phyloP scores from a whole-genome alignment of 2,329 filamentous ascomycete species.

The Pseudocercospora pini-densiflorae region DNA sequence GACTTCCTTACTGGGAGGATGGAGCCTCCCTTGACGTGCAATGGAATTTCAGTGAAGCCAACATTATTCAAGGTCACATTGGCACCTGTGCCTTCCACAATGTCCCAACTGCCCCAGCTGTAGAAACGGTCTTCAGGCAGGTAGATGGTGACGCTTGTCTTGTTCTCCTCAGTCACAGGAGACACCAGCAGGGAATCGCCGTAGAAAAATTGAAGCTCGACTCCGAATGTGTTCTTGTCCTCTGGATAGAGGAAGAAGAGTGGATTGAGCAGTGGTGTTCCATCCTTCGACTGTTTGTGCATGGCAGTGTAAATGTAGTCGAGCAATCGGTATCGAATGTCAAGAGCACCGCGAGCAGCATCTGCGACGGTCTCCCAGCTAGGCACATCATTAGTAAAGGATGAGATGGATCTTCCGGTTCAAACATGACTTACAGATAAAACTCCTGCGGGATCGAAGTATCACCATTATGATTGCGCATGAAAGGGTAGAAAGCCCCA shows the following conservation, averaged over 20 bases:
- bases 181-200: slow-evolving; percentile 60
- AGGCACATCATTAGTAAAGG: background rate
- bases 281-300: slow-evolving; percentile 62
- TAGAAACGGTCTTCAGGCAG: slow-evolving; percentile 64
- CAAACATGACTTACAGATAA: slow-evolving; percentile 53
- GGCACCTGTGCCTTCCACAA: slow-evolving; percentile 52
- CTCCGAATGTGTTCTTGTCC: slow-evolving; percentile 57
- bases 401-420: background rate
- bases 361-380: slow-evolving; percentile 64
- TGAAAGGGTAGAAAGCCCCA: slow-evolving; percentile 77
- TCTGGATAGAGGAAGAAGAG: slow-evolving; percentile 72
- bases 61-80: slow-evolving; percentile 49
- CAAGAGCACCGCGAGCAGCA: slow-evolving; percentile 70
- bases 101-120: slow-evolving; percentile 59
- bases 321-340: slow-evolving; percentile 71
- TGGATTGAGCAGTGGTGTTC: slow-evolving; percentile 69
- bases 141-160: slow-evolving; percentile 59
- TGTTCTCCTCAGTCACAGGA: slow-evolving; percentile 58
- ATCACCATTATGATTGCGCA: slow-evolving; percentile 70
- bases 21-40: slow-evolving; percentile 67
- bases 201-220: slow-evolving; percentile 64
- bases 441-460: slow-evolving; percentile 66
- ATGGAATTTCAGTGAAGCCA: slow-evolving; percentile 61
- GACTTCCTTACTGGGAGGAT: slow-evolving; percentile 63
- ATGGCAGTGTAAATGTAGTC: slow-evolving; percentile 80